Evolutionary conservation across 345 rosid genomes (phyloP), one percentile per base, ranked within the genome.

Genomic region (Hibiscus mutabilis): DNA sequence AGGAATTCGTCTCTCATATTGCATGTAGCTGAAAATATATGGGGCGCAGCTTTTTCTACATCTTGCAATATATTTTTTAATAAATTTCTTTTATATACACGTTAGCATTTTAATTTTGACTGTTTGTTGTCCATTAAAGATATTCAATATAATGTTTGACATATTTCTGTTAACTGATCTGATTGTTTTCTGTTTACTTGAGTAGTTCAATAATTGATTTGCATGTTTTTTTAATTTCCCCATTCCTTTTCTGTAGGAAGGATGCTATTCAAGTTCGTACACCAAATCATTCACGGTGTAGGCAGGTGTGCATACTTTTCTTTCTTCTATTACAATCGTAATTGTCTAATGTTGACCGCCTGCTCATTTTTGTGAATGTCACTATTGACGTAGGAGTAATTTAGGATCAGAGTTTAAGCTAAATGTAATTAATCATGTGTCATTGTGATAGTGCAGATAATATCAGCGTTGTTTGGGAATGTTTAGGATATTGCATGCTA

Each of bases 281-380:
- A 56, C 74, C 83, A 72, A 74, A 53, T 64, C 60, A 70, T 77
- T 60, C 81, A 60, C 81, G 76, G 81, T 69, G 6, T 53, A 77
- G 60, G 68, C 87, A 86, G 96, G 96, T 87, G 75, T 66, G 49
- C 24, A 35, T 49, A 55, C 51, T 40, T 6, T 58, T 33, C 21
- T 71, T 27, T 24, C 47, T 19, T 31, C 44, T 18, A 19, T 35
- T 15, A 56, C 6, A 0, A 8, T 58, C 16, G 15, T 71, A n/a
- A 27, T 49, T 33, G 19, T 73, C 62, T 46, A 25, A 25, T 60
- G 27, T 27, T 12, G 4, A 19, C 40, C 19, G 13, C 59, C 44
- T 61, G 58, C 52, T 31, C 29, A 60, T 18, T 72, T 67, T 71
- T 18, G n/a, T 44, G 42, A 60, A 60, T 58, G 42, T 4, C 37